phyloP scores from a whole-genome alignment of 495 filamentous ascomycete species.

The Aspergillus kassunensis region DNA sequence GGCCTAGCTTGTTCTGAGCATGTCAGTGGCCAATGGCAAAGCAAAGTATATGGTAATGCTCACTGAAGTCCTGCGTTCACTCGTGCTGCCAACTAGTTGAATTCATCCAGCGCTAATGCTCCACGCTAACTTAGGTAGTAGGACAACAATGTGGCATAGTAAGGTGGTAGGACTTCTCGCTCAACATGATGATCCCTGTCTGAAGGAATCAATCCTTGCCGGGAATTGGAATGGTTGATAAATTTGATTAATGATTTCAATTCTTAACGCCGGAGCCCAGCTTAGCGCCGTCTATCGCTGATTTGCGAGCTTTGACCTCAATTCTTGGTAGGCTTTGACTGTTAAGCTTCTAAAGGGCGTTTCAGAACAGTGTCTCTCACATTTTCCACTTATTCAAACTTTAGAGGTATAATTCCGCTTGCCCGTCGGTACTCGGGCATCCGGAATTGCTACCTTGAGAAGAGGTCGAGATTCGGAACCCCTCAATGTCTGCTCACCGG shows the following conservation, averaged over 20 bases:
- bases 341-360: slow-evolving; percentile 1
- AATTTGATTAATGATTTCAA: background rate
- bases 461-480: background rate
- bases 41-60: background rate
- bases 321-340: background rate
- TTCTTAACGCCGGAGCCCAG: slow-evolving; percentile 2
- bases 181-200: slow-evolving; percentile 7
- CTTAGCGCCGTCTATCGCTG: slow-evolving; percentile 3
- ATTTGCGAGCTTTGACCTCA: slow-evolving; percentile 3
- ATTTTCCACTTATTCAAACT: background rate
- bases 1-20: background rate
- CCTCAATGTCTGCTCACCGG: background rate
- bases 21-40: background rate
- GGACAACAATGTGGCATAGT: background rate
- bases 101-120: background rate
- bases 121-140: background rate
- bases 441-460: background rate
- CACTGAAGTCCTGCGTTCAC: background rate
- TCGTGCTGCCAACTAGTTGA: background rate
- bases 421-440: background rate
- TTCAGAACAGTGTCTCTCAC: background rate
- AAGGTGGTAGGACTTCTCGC: background rate
- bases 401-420: background rate
- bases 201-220: slow-evolving; percentile 6
- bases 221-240: background rate